Evolutionary conservation across 495 filamentous ascomycete genomes (phyloP).

Genomic region (Aspergillus sclerotiicarbonarius): DNA sequence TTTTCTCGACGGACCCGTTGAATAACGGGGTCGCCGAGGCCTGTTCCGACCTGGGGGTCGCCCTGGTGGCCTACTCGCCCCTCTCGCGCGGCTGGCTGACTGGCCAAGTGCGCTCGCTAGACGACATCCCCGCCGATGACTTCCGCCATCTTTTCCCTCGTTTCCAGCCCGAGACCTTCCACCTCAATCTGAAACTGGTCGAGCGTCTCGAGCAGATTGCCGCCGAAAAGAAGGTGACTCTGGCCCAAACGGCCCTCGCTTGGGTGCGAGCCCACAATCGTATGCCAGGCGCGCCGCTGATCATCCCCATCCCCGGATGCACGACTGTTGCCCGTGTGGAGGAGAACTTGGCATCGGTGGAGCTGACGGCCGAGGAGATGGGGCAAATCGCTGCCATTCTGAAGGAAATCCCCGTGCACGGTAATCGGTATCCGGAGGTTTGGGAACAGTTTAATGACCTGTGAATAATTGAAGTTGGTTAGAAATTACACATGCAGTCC

Average conservation of each 20-base stretch:
- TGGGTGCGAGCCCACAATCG: slow-evolving; percentile 56
- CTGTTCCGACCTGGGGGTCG: slow-evolving; percentile 61
- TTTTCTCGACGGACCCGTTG: slow-evolving; percentile 50
- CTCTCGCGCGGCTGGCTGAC: slow-evolving; percentile 46
- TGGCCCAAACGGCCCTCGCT: slow-evolving; percentile 66
- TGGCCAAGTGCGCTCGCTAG: slow-evolving; percentile 34
- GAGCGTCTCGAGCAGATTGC: slow-evolving; percentile 59
- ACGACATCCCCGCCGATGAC: slow-evolving; percentile 9
- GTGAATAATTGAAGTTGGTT: too few relatives aligned
- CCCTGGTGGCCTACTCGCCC: slow-evolving; percentile 60
- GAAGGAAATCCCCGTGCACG: neutral
- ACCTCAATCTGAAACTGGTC: slow-evolving; percentile 64
- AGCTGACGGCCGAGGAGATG: slow-evolving; percentile 49
- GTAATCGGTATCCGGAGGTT: neutral
- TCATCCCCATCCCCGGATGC: slow-evolving; percentile 75
- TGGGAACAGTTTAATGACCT: too few relatives aligned
- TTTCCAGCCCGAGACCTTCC: slow-evolving; percentile 64
- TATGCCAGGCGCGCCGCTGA: slow-evolving; percentile 49
- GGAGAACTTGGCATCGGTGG: slow-evolving; percentile 49
- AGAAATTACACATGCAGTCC: too few relatives aligned
- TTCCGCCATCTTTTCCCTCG: slow-evolving; percentile 43
- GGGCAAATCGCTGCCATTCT: slow-evolving; percentile 43
- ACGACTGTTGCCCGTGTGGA: slow-evolving; percentile 44
- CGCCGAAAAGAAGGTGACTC: slow-evolving; percentile 58
- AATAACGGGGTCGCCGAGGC: slow-evolving; percentile 64